phyloP scores from a whole-genome alignment of 441 rosid species.

The Erodium texanum region DNA sequence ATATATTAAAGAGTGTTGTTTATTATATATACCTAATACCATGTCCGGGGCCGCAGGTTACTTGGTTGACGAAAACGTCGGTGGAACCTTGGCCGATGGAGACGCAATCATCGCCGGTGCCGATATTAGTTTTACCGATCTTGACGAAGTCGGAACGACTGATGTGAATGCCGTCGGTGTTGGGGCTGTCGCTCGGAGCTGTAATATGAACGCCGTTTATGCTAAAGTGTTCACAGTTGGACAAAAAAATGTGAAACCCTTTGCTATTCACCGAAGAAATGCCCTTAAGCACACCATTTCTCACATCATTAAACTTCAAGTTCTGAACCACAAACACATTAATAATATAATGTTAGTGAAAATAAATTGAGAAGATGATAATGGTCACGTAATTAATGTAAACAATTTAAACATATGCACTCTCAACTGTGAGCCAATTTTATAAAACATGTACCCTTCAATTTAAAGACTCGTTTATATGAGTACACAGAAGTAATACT shows the following conservation, averaged over 20 bases:
- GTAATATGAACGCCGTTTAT: neutral
- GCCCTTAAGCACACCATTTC: neutral
- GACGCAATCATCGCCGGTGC: neutral
- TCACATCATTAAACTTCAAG: neutral
- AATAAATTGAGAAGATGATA: no score
- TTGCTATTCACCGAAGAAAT: neutral
- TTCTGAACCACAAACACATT: neutral
- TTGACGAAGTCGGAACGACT: neutral
- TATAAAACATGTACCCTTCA: no score
- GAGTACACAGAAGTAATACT: no score
- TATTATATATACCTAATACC: neutral
- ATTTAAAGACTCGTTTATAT: no score
- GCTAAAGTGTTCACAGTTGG: neutral
- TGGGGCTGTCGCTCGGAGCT: neutral
- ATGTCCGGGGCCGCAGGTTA: neutral
- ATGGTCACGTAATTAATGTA: no score
- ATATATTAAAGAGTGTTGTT: no score
- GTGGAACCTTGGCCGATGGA: conserved; percentile 1
- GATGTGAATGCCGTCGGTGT: neutral
- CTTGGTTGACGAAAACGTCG: neutral
- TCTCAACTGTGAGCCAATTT: no score
- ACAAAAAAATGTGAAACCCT: neutral
- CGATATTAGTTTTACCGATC: neutral
- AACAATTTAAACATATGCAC: no score
- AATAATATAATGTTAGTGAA: no score